phyloP scores from a whole-genome alignment of 306 rosid species.

The Benincasa hispida region DNA sequence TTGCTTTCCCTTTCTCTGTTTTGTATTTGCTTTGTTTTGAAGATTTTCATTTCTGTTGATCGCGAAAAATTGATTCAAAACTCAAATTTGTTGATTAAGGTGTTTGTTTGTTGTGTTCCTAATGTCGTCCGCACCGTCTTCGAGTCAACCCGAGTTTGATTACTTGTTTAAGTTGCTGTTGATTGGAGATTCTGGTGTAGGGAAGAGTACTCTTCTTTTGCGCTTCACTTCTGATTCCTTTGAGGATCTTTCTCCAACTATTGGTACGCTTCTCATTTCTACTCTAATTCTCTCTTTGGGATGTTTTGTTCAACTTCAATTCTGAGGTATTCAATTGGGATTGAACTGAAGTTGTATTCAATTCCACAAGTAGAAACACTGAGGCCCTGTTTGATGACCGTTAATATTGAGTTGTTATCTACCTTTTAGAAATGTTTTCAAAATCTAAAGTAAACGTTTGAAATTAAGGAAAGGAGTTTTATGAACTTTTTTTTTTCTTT shows the following conservation, averaged over 20 bases:
- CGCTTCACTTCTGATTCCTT: constrained; percentile 51
- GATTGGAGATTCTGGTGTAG: constrained; percentile 82
- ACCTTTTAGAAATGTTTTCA: not conserved
- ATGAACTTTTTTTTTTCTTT: not conserved
- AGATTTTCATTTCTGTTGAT: not conserved
- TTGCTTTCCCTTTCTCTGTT: not conserved
- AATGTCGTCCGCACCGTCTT: constrained; percentile 47
- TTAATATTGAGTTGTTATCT: not conserved
- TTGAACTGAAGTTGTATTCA: not conserved
- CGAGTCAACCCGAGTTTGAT: constrained; percentile 52
- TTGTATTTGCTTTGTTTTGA: not conserved
- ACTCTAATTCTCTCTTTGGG: not conserved
- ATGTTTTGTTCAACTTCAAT: not conserved
- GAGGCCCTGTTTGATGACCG: not conserved
- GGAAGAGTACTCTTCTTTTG: constrained; percentile 69
- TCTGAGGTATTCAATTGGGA: not conserved
- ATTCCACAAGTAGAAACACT: not conserved
- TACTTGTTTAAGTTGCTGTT: constrained; percentile 67
- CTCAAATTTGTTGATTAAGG: not conserved
- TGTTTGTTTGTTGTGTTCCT: not conserved
- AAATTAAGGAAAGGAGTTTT: not conserved
- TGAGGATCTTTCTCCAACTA: constrained; percentile 82
- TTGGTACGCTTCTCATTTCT: constrained; percentile 29
- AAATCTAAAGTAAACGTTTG: not conserved
- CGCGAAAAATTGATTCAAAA: not conserved